A percentile compares a stretch with the other conserved stretches of the same genome.
Conservation (phyloP, 2,329 filamentous ascomycete genomes). For the Thielaviopsis cerberus region DNA sequence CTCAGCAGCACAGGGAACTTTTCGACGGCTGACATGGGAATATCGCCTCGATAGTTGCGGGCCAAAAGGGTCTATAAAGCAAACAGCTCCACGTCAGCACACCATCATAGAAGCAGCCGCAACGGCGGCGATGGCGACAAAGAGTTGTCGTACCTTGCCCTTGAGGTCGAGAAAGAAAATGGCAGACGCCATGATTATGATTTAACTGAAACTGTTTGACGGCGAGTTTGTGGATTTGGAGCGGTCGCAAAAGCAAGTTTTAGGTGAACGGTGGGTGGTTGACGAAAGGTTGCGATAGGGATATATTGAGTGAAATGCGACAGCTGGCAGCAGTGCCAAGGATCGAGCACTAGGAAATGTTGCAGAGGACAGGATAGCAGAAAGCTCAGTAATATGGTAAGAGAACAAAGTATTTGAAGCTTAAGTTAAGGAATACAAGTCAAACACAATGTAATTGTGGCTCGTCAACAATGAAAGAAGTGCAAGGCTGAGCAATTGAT, state of each 20-base stretch:
- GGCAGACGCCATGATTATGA: constrained; percentile 67
- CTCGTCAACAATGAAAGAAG: not conserved
- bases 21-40: constrained; percentile 97
- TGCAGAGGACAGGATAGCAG: not conserved
- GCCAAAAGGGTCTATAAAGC: constrained; percentile 69
- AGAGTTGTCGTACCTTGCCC: constrained; percentile 64
- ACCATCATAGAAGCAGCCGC: not conserved
- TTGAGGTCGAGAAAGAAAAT: constrained; percentile 98
- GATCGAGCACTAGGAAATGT: not conserved
- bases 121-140: not conserved
- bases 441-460: not conserved
- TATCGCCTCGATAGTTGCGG: constrained; percentile 94
- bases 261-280: not conserved
- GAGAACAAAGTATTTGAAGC: not conserved
- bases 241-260: not conserved
- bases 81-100: constrained; percentile 6
- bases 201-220: not conserved
- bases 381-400: too few relatives aligned
- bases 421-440: not conserved
- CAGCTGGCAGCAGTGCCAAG: constrained; percentile 7
- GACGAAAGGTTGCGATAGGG: constrained; percentile 1
- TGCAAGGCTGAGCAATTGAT: not conserved
- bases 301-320: constrained; percentile 5
- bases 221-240: not conserved
- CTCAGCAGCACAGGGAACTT: constrained; percentile 90